Percentiles rank a stretch among this genome's conserved stretches.
These are phyloP conservation scores for Chytriomyces confervae DNA, from an alignment of 192 early-diverging fungal species.

Conservation along the genomic window DNA sequence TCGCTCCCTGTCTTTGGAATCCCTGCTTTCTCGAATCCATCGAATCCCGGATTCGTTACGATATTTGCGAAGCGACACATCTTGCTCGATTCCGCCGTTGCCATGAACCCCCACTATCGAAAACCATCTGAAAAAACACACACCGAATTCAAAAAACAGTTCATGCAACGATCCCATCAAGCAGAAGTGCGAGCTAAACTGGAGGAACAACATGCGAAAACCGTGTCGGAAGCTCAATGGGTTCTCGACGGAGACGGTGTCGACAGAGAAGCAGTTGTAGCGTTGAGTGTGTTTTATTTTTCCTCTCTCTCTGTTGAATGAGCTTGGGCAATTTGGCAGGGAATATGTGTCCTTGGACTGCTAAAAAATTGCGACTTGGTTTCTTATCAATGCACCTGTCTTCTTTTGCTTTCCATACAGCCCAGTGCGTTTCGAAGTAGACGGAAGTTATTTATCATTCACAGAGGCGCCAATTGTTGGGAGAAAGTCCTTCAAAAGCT, in stretches of 20 bases:
- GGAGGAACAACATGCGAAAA: slow-evolving; percentile 17
- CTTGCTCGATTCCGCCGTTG: background rate
- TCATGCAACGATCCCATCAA: slow-evolving; percentile 23
- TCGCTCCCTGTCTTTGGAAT: background rate
- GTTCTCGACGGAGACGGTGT: background rate
- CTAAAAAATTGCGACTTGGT: too few species aligned
- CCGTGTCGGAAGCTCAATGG: slow-evolving; percentile 19
- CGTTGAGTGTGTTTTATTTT: background rate
- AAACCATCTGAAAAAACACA: slow-evolving; percentile 2
- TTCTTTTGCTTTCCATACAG: slow-evolving; percentile 2
- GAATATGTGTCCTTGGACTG: too few species aligned
- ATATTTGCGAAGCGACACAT: background rate
- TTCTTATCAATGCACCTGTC: background rate
- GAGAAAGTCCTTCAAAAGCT: slow-evolving; percentile 26
- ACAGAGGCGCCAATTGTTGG: slow-evolving; percentile 20
- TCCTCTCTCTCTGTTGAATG: background rate
- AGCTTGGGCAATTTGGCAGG: background rate
- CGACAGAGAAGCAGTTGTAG: background rate
- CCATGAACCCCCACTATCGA: background rate
- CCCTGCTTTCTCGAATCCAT: too few species aligned
- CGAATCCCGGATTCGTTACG: background rate
- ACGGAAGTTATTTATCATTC: slow-evolving; percentile 20
- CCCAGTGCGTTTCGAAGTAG: slow-evolving; percentile 2
- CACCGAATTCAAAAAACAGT: slow-evolving; percentile 4
- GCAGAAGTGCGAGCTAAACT: slow-evolving; percentile 8